A percentile compares a stretch with the other conserved stretches of the same genome.
Evolutionary conservation across 2,329 filamentous ascomycete genomes (phyloP).

Genomic region (Trichoderma koningiopsis): DNA sequence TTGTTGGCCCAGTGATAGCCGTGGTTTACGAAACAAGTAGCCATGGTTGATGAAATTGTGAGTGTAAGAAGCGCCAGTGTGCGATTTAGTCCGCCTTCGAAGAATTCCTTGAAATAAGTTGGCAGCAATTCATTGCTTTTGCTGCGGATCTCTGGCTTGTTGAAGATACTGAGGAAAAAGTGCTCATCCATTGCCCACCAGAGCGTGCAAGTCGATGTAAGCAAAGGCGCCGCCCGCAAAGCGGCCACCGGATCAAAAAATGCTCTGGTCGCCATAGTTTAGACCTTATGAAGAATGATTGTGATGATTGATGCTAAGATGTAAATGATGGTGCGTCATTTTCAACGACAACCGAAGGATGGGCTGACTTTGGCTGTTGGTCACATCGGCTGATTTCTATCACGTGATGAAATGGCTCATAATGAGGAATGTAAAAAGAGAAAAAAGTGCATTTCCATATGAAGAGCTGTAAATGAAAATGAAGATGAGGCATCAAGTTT

Average conservation of each 20-base stretch:
- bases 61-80: conserved; percentile 40
- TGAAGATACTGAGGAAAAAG: conserved; percentile 44
- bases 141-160: conserved; percentile 35
- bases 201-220: conserved; percentile 51
- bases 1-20: conserved; percentile 32
- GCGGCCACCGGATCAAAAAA: conserved; percentile 4
- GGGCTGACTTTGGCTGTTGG: not conserved
- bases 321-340: not conserved
- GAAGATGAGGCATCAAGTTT: no score
- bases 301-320: not conserved
- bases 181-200: conserved; percentile 50
- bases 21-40: conserved; percentile 1
- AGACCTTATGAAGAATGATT: not conserved
- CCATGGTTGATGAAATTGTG: conserved; percentile 34
- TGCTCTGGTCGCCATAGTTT: conserved; percentile 1
- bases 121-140: conserved; percentile 36
- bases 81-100: conserved; percentile 39
- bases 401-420: conserved; percentile 4
- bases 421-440: no score
- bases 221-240: conserved; percentile 48
- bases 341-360: not conserved
- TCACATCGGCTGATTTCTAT: not conserved
- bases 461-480: not conserved
- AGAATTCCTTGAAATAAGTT: conserved; percentile 47
- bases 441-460: not conserved